Evolutionary conservation across 139 green algal genomes (phyloP).

Genomic region (Micractinium conductrix): DNA sequence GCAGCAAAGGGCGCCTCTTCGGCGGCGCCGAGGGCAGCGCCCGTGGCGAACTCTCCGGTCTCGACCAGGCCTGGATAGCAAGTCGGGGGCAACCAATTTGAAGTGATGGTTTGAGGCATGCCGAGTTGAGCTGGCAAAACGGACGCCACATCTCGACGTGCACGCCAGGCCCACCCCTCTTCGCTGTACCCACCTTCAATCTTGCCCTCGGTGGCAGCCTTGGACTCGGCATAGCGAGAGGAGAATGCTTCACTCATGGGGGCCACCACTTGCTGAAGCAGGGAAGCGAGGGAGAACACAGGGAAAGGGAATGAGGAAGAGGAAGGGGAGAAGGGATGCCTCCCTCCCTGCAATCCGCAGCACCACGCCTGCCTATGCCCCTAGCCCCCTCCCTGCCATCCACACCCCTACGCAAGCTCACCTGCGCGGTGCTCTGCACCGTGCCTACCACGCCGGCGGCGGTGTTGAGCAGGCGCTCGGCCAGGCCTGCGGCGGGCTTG

Average conservation of each 20-base stretch:
- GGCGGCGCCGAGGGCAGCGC: not conserved
- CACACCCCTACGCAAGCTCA: no score
- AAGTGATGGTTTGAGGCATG: not conserved
- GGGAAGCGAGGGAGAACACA: not conserved
- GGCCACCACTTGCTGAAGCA: conserved; percentile 4
- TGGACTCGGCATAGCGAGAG: not conserved
- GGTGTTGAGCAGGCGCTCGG: not conserved
- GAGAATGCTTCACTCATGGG: not conserved
- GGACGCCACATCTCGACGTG: no score
- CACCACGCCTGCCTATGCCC: no score
- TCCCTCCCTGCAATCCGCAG: no score
- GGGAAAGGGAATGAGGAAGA: no score
- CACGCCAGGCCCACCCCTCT: no score
- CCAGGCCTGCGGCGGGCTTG: no score
- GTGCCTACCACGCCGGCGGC: not conserved
- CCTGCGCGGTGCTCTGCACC: not conserved
- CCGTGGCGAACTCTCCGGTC: not conserved
- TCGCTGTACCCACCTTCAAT: conserved; percentile 8
- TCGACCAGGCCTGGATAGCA: not conserved
- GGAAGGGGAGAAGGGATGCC: no score
- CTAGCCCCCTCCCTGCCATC: no score
- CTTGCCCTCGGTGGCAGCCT: conserved; percentile 8
- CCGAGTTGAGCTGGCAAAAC: not conserved
- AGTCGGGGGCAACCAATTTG: no score
- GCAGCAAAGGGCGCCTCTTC: not conserved